These are phyloP conservation scores for Lipomyces mesembrius DNA, from an alignment of 805 yeast genomes.

Conservation along the genomic window DNA sequence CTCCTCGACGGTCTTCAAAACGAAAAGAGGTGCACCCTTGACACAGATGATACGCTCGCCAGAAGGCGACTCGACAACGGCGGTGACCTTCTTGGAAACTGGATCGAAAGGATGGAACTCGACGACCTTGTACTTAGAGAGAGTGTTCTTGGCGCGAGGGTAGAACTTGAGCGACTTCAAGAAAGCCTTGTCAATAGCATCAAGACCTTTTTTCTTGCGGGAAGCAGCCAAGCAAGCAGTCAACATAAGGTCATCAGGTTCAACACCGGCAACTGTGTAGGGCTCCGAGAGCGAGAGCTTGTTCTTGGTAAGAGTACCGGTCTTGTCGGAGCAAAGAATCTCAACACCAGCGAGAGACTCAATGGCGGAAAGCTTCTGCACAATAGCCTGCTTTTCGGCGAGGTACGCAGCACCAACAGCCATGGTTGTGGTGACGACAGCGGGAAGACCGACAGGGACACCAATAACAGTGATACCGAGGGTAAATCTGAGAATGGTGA, in stretches of 20 bases:
- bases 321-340: slow-evolving; percentile 95
- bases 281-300: slow-evolving; percentile 95
- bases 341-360: slow-evolving; percentile 98
- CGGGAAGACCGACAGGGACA: slow-evolving; percentile 98
- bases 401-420: slow-evolving; percentile 99
- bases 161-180: slow-evolving; percentile 82
- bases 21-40: slow-evolving; percentile 98
- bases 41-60: slow-evolving; percentile 95
- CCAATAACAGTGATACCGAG: slow-evolving; percentile 95
- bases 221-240: slow-evolving; percentile 98
- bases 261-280: slow-evolving; percentile 96
- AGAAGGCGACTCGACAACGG: slow-evolving; percentile 92
- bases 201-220: slow-evolving; percentile 97
- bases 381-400: slow-evolving; percentile 96
- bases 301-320: slow-evolving; percentile 98
- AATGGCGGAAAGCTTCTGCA: slow-evolving; percentile 93
- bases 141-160: slow-evolving; percentile 91
- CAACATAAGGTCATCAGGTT: slow-evolving; percentile 92
- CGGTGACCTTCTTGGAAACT: slow-evolving; percentile 94
- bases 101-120: slow-evolving; percentile 98
- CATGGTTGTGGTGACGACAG: slow-evolving; percentile 98
- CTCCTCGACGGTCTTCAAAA: slow-evolving; percentile 93
- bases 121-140: slow-evolving; percentile 89
- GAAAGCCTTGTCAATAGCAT: slow-evolving; percentile 97
- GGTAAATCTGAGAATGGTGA: slow-evolving; percentile 86